Base-by-base conservation (phyloP, 352 stramenopile genomes). In the Phytophthora macrochlamydospora region DNA sequence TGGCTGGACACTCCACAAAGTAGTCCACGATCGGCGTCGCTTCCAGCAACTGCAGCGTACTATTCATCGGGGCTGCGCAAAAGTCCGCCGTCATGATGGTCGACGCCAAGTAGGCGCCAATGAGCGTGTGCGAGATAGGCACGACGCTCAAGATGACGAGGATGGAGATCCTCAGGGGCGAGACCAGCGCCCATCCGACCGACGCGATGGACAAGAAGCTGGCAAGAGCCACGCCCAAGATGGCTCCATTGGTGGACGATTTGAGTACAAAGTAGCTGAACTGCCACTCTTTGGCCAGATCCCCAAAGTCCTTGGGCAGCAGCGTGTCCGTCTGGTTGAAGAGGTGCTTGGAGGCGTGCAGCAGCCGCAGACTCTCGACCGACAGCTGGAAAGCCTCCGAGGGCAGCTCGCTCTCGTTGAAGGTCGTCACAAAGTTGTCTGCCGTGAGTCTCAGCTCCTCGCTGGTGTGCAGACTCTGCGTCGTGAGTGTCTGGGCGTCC, bases 71-170 rank as follows among this genome's bases (percentile, higher is more conserved):
- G 1, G 82, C 83, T 24, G 81, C 83, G 44, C 87, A 94, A 48
- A 93, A 93, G 65, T 94, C 87, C 18, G 87, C 81, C 37, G 85
- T 91, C 76, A 93, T 79, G 62, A 94, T 89, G 35, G 84, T 91
- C 42, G 84, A 88, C 60, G 84, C 87, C 45, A 94, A 52, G 54
- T 93, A 94, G 8, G 88, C 80, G 14, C 87, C 87, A 51, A 93
- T 87, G 5, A 94, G 65, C 29, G 84, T 91, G 74, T 94, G 85
- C 1, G 87, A 93, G 32, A 92, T 85, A 2, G 87, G 87, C 43
- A 94, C 78, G 42, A 93, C 75, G 38, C 82, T 92, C 46, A 94
- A 46, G 31, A 92, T 83, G 7, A 94, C 60, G 3, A 94, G 70
- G 62, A 94, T 89, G n/a, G 87, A 81, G 51, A 94, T 56, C 8